Conservation (phyloP, 2,329 filamentous ascomycete genomes). For the Colletotrichum orbiculare region DNA sequence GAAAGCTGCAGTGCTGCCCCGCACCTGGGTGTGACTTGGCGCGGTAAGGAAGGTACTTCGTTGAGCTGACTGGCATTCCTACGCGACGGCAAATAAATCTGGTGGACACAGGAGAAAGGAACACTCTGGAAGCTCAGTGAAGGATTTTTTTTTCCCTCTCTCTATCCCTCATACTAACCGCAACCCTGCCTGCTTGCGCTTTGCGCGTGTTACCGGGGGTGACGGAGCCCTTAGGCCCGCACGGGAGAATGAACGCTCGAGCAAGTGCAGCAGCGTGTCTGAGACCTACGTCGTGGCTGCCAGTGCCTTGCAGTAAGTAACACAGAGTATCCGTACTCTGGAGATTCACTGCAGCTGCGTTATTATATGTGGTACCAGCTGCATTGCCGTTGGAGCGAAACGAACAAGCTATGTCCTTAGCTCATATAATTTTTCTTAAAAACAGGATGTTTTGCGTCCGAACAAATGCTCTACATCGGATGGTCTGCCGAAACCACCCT, state of each 20-base stretch:
- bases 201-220: too few species aligned
- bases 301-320: too few species aligned
- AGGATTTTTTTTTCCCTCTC: slow-evolving; percentile 18
- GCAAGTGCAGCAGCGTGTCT: too few species aligned
- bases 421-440: too few species aligned
- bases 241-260: neutral
- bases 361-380: too few species aligned
- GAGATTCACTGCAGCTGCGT: too few species aligned
- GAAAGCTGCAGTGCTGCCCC: slow-evolving; percentile 1
- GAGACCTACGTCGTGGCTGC: too few species aligned
- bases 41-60: slow-evolving; percentile 18
- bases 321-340: neutral
- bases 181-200: too few species aligned
- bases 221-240: neutral
- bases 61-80: neutral
- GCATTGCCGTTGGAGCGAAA: too few species aligned
- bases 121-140: slow-evolving; percentile 31
- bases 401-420: too few species aligned
- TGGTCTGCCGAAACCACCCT: neutral
- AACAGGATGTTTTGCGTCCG: neutral
- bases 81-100: neutral
- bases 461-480: neutral
- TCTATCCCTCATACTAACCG: neutral
- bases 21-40: slow-evolving; percentile 13
- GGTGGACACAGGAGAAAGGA: slow-evolving; percentile 13